phyloP scores from a whole-genome alignment of 78 protist species.

The Planoprotostelium fungivorum region DNA sequence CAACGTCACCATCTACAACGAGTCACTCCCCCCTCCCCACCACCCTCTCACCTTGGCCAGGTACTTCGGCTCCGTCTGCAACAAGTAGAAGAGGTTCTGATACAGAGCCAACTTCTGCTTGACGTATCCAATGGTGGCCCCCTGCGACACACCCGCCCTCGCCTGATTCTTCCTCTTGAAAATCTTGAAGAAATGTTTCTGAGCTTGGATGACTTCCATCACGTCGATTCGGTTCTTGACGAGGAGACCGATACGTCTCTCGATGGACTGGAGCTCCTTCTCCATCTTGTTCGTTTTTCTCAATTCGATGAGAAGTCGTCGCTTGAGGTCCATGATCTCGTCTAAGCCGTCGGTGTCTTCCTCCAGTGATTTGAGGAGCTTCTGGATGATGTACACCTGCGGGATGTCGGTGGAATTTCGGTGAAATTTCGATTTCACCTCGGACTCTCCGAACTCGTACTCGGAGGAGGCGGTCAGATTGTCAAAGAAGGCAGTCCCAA shows the following conservation, averaged over 20 bases:
- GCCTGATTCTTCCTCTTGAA: background rate
- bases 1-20: background rate
- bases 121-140: background rate
- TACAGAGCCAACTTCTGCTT: background rate
- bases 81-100: slow-evolving; percentile 32
- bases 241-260: slow-evolving; percentile 21
- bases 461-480: background rate
- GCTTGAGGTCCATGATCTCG: slow-evolving; percentile 13
- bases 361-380: background rate
- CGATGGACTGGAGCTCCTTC: slow-evolving; percentile 13
- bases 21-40: too few relatives aligned
- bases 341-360: background rate
- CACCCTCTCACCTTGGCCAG: slow-evolving; percentile 36
- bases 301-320: slow-evolving; percentile 15
- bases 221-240: background rate
- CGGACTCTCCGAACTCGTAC: background rate
- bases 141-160: background rate
- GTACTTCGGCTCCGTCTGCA: slow-evolving; percentile 56
- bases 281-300: slow-evolving; percentile 8
- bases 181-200: background rate
- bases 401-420: too few relatives aligned
- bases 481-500: background rate
- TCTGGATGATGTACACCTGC: background rate
- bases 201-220: slow-evolving; percentile 11
- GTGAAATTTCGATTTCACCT: background rate